Conservation (phyloP, 2,329 filamentous ascomycete species). For the Chrysoporthe deuterocubensis region DNA sequence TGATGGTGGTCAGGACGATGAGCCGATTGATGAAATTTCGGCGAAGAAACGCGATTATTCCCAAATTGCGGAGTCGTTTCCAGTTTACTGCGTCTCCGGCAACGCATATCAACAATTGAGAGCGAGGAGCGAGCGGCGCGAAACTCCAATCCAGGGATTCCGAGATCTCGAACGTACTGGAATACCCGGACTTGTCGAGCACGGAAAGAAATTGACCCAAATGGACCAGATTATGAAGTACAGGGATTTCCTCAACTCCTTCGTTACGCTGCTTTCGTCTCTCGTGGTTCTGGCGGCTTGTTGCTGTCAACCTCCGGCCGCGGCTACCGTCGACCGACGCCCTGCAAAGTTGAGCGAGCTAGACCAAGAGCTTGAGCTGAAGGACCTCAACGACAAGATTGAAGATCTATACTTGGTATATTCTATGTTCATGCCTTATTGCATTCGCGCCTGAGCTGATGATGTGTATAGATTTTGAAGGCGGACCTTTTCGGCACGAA, state of each 20-base stretch:
- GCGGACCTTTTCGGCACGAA: neutral
- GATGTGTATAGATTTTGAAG: neutral
- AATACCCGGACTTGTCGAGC: constrained; percentile 60
- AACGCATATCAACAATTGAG: constrained; percentile 43
- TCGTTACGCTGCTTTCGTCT: constrained; percentile 56
- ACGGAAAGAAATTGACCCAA: constrained; percentile 60
- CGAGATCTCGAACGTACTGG: constrained; percentile 57
- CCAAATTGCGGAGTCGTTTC: constrained; percentile 56
- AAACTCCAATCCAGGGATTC: constrained; percentile 53
- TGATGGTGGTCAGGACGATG: constrained; percentile 56
- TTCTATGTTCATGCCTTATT: neutral
- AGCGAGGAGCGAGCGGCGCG: neutral
- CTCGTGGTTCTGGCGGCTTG: constrained; percentile 1
- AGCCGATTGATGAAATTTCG: constrained; percentile 58
- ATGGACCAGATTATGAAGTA: constrained; percentile 42
- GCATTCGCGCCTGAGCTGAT: neutral
- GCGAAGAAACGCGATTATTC: constrained; percentile 61
- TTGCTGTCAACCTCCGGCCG: neutral
- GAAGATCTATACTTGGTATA: neutral
- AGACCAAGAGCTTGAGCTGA: constrained; percentile 10
- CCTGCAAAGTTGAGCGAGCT: neutral
- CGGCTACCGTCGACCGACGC: neutral
- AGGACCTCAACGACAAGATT: neutral
- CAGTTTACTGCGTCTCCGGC: constrained; percentile 68
- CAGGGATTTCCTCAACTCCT: constrained; percentile 53